Evolutionary conservation across 2,329 filamentous ascomycete species (phyloP).

Genomic region (Colletotrichum liriopes): DNA sequence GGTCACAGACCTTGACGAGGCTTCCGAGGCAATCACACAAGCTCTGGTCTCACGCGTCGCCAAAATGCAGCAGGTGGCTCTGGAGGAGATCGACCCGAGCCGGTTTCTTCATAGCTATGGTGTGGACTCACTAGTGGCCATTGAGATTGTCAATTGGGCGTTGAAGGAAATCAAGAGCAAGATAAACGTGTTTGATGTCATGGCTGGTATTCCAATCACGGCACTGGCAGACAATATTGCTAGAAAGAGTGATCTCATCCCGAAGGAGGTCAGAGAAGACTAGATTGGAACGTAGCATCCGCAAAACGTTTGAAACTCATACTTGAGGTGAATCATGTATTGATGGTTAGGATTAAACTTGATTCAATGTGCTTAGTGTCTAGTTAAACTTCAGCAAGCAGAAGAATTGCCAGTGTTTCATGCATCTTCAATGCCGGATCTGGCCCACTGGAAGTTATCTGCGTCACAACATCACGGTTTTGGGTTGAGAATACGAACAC

Average conservation of each 20-base stretch:
- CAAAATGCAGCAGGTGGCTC: conserved; percentile 1
- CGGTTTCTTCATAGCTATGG: conserved; percentile 1
- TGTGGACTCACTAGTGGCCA: background rate
- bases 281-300: no score
- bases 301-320: no score
- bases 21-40: background rate
- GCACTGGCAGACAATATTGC: background rate
- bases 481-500: no score
- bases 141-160: conserved; percentile 3
- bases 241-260: background rate
- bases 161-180: background rate
- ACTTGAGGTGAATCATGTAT: no score
- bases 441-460: no score
- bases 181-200: conserved; percentile 2
- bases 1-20: background rate
- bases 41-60: background rate
- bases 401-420: no score
- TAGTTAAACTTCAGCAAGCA: no score
- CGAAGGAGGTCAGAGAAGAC: background rate
- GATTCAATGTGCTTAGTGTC: no score
- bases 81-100: conserved; percentile 27
- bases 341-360: no score
- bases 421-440: no score
- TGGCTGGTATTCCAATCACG: conserved; percentile 3
- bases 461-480: no score